Evolutionary conservation across 768 basidiomycete species (phyloP), one percentile per base, ranked within the genome.

Genomic region (Serpula lacrymans): DNA sequence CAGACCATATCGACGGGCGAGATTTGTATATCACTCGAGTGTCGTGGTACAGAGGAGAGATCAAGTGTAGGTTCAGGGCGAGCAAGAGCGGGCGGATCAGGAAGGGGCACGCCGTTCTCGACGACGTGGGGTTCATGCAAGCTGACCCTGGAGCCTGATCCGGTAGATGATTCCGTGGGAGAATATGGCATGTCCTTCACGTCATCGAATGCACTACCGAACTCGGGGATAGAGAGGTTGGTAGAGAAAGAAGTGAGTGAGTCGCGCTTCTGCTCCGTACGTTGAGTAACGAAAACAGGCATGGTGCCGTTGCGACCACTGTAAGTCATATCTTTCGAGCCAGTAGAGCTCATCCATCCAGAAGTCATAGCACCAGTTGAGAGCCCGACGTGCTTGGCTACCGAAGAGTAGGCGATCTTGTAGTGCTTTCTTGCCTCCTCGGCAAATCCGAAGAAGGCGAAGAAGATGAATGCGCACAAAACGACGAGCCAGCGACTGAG

Each of bases 401-500:
- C 63, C 2, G 66, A 63, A 24, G 41, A 30, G 45, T 69, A 58
- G 1, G 64, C 68, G 5, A 55, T 53, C 8, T 70, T 65, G 53
- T 84, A 85, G 43, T 82, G 69, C 51, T 64, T 72, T 51, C 63
- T 66, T 21, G 84, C 80, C 58, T 85, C 84, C 28, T 80, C 80
- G 3, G 78, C 78, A 35, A 84, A 77, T 0, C 82, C 83, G 51
- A 87, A 86, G 69, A 81, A 84, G 11, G 55, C 64, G 52, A 85
- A 86, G 65, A 86, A 84, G 30, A 77, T 13, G 41, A 82, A 51
- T 3, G 79, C 74, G 45, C 72, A 75, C 20, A 72, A n/a, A 9
- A 78, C 46, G 11, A 62, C n/a, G 7, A 63, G 32, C 72, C 74
- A 80, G 21, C 81, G 72, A 17, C 46, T 60, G 13, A 71, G 34